Evolutionary conservation across 768 basidiomycete genomes (phyloP).

Genomic region (Neoboletus brunneissimus): DNA sequence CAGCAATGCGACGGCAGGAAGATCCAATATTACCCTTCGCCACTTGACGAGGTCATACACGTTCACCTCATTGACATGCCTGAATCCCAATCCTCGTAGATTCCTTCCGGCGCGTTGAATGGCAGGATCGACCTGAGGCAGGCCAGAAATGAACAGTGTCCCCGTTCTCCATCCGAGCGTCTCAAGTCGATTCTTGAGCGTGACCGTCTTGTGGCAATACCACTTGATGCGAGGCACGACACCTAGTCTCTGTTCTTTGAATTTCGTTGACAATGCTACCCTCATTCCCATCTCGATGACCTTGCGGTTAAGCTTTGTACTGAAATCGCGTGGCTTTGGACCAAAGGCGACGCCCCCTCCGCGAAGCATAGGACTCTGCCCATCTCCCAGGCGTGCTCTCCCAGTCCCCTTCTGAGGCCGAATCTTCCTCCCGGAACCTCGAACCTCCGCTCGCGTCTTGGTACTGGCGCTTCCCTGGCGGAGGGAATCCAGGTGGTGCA

Average conservation of each 20-base stretch:
- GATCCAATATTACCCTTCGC: conserved; percentile 77
- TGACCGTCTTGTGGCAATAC: conserved; percentile 71
- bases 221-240: conserved; percentile 72
- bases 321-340: conserved; percentile 88
- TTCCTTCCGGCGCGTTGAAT: conserved; percentile 67
- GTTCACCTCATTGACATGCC: conserved; percentile 60
- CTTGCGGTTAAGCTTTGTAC: conserved; percentile 89
- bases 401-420: conserved; percentile 91
- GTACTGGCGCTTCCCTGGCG: conserved; percentile 92
- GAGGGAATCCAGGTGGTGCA: conserved; percentile 81
- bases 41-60: conserved; percentile 86
- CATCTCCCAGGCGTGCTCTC: conserved; percentile 85
- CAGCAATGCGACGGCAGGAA: conserved; percentile 76
- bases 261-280: conserved; percentile 80
- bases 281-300: conserved; percentile 91
- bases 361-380: conserved; percentile 78
- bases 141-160: conserved; percentile 75
- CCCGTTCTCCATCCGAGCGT: conserved; percentile 61
- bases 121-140: conserved; percentile 48
- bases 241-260: conserved; percentile 70
- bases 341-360: conserved; percentile 95
- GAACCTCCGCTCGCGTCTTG: conserved; percentile 88
- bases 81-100: conserved; percentile 63
- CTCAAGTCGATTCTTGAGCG: conserved; percentile 60
- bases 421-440: conserved; percentile 86